Evolutionary conservation across 2,329 filamentous ascomycete genomes (phyloP), one percentile per base, ranked within the genome.

Genomic region (Huntiella savannae): DNA sequence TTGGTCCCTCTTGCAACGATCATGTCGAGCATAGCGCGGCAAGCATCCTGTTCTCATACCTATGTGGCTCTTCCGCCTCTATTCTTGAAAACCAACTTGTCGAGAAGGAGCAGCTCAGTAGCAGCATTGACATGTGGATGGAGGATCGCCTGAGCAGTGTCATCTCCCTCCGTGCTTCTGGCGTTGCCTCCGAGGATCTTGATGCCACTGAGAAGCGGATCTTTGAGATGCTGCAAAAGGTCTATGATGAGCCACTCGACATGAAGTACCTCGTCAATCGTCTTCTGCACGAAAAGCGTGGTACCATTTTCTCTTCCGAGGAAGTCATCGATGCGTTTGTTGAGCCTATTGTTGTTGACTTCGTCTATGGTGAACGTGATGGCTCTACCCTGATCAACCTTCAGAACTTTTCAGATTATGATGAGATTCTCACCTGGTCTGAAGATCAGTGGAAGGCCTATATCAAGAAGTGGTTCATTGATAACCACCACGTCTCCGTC

Each of bases 191-290:
- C 0, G 80, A 82, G 49, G 87, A 87, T 60, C 73, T 98, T 2
- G 77, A 71, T 34, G 74, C 81, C 46, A 88, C 93, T 0, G 85
- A 96, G 61, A 75, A 85, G 58, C 75, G 88, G 33, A 75, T 98
- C 40, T 82, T 93, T 51, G 76, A 86, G 48, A 69, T 98, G 7
- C 70, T 98, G 22, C 76, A 78, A 51, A 82, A 93, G 45, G 82
- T 88, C 10, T 79, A 82, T 28, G 72, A 72, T 0, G 84, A 85
- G 52, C 78, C 83, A 2, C 65, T 98, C 3, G 85, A 98, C 54
- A 85, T 96, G 80, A 69, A 71, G 1, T 98, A 98, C 58, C 73
- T 98, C 64, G 73, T 74, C 40, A 87, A 95, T 53, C 95, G 87
- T 59, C 77, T 98, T 42, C 74, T 75, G 54, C 75, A 87, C 47